Evolutionary conservation across 1,139 yeast genomes (phyloP).

Genomic region (Suhomyces coccinellae): DNA sequence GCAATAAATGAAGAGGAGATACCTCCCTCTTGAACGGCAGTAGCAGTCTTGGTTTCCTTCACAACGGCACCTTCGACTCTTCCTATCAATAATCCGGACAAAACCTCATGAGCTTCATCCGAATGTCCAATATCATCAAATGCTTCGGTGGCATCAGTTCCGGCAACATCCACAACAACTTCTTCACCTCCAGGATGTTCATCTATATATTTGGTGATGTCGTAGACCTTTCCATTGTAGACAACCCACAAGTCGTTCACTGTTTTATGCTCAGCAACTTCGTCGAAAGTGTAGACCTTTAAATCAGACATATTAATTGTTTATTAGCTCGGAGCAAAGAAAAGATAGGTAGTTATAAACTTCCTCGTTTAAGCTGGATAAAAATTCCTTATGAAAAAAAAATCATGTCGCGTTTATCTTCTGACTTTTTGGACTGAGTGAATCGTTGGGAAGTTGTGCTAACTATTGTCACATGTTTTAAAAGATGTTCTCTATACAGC

Average conservation of each 20-base stretch:
- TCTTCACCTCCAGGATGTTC: constrained; percentile 99
- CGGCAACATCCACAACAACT: constrained; percentile 87
- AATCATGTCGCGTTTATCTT: constrained; percentile 1
- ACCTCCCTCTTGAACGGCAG: constrained; percentile 27
- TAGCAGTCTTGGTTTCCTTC: constrained; percentile 27
- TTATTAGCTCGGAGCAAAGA: not conserved
- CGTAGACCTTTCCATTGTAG: constrained; percentile 87
- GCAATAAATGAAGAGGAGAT: constrained; percentile 31
- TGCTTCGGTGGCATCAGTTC: constrained; percentile 90
- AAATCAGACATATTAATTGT: constrained; percentile 20
- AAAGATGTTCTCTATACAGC: not conserved
- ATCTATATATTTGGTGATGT: constrained; percentile 78
- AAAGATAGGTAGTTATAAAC: not conserved
- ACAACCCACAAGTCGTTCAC: constrained; percentile 87
- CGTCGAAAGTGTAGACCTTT: constrained; percentile 48
- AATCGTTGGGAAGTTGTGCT: not conserved
- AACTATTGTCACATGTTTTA: too few species aligned
- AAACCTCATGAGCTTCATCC: constrained; percentile 85
- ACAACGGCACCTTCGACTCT: constrained; percentile 46
- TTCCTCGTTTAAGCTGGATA: constrained; percentile 4
- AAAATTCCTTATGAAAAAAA: constrained; percentile 1
- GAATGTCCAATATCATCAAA: constrained; percentile 98
- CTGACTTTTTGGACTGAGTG: not conserved
- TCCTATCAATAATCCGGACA: constrained; percentile 71
- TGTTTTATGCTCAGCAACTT: constrained; percentile 75